Evolutionary conservation across 176 grass and related monocot genomes (phyloP).

Genomic region (Triticum dicoccoides): DNA sequence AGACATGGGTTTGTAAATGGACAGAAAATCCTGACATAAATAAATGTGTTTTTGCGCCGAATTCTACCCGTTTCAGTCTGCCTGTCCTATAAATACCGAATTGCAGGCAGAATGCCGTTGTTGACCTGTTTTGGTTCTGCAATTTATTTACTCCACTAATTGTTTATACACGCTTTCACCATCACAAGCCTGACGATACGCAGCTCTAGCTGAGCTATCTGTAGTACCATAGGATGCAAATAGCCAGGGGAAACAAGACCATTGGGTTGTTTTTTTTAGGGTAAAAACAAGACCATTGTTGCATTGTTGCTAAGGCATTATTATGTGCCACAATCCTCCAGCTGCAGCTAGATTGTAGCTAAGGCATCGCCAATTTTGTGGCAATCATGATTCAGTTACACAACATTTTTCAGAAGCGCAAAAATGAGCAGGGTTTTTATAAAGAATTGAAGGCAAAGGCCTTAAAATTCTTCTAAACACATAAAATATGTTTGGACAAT

Average conservation of each 20-base stretch:
- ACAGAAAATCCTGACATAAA: constrained; percentile 36
- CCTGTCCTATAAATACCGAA: neutral
- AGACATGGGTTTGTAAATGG: constrained; percentile 42
- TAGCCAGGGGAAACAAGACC: neutral
- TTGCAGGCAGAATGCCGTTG: neutral
- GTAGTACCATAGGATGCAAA: neutral
- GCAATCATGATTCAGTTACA: neutral
- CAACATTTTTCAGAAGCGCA: neutral
- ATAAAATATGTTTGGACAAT: neutral
- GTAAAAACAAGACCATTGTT: neutral
- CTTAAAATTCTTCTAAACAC: neutral
- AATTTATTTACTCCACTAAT: neutral
- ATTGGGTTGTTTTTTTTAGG: no score
- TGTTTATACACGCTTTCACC: neutral
- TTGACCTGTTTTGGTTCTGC: neutral
- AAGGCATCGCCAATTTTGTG: no score
- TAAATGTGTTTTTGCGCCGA: constrained; percentile 28
- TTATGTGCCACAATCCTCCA: neutral
- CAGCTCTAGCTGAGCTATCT: neutral
- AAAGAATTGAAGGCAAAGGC: neutral
- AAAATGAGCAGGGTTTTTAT: neutral
- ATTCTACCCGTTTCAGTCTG: neutral
- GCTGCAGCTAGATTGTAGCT: no score
- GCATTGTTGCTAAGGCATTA: neutral
- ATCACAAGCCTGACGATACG: neutral